Evolutionary conservation across 1,284 basidiomycete genomes (phyloP), one percentile per base, ranked within the genome.

Genomic region (Moesziomyces globuligerus): DNA sequence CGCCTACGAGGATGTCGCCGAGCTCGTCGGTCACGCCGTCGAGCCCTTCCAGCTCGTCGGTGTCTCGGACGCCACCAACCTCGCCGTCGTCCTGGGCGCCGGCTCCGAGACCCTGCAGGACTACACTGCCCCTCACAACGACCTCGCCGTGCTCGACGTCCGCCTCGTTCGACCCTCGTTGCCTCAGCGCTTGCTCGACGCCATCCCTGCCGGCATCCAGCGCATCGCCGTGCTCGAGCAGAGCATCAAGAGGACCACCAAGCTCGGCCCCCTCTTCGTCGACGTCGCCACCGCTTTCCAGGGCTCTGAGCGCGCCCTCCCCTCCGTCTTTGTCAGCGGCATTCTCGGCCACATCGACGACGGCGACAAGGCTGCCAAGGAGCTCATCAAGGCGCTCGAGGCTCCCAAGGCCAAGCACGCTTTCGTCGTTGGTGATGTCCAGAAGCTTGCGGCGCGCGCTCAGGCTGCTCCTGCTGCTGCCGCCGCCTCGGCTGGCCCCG

Each of bases 201-300:
- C 86, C 34, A 87, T 96, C 40, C 89, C 91, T 10, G 61, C 85
- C 1, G 88, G 88, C 5, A 87, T 87, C 34, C 87, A 87, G 42
- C 89, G 88, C 42, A 87, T 98, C 52, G 86, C 96, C 46, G 91
- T 97, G 4, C 87, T 97, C 20, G 95, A 94, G 83, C 91, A 90
- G 83, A 86, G 90, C 23, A 85, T 86, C 71, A 86, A 85, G 62
- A 91, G 90, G 86, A 87, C 88, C 18, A 90, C 90, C 48, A 93
- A 93, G 83, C 95, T 92, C 89, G 90, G 92, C 1, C 90, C 93
- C 0, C 85, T 95, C 17, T 94, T 91, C 81, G 87, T 96, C 44
- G 93, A 95, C 39, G 85, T 94, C 23, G 87, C 91, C 59, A 87
- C 86, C 52, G 89, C 90, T 7, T 84, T 94, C 43, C 91, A 93